Evolutionary conservation across 306 rosid genomes (phyloP).

Genomic region (Geum urbanum): DNA sequence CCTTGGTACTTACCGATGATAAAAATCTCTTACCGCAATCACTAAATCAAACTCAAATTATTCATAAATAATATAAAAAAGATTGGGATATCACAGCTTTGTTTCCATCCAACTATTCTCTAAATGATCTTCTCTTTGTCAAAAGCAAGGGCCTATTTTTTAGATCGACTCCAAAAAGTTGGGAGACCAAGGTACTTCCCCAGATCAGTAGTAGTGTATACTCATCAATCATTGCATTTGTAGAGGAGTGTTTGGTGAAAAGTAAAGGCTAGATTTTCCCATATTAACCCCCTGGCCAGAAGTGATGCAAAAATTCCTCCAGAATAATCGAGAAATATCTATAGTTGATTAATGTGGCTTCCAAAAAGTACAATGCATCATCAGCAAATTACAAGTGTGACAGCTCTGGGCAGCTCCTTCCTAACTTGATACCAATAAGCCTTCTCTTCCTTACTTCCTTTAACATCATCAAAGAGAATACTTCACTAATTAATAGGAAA

Average conservation of each 20-base stretch:
- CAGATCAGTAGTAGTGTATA: neutral
- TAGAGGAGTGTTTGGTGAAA: neutral
- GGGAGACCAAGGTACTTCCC: neutral
- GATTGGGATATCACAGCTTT: no score
- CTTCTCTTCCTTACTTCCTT: no score
- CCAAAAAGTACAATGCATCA: no score
- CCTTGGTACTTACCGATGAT: no score
- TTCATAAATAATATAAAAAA: no score
- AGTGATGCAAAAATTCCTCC: neutral
- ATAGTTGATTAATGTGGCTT: neutral
- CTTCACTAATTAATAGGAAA: neutral
- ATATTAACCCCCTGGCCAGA: neutral
- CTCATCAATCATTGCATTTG: no score
- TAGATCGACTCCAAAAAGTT: neutral
- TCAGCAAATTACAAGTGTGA: neutral
- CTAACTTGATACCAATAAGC: neutral
- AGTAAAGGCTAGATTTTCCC: neutral
- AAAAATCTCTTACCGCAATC: no score
- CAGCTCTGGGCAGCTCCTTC: neutral
- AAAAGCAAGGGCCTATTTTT: neutral
- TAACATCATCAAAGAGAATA: neutral
- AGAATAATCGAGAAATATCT: no score
- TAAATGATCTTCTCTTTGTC: neutral
- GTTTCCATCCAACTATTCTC: neutral
- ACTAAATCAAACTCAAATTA: no score